Evolutionary conservation across 805 yeast genomes (phyloP), one percentile per base, ranked within the genome.

Genomic region (Yamadazyma laniorum): DNA sequence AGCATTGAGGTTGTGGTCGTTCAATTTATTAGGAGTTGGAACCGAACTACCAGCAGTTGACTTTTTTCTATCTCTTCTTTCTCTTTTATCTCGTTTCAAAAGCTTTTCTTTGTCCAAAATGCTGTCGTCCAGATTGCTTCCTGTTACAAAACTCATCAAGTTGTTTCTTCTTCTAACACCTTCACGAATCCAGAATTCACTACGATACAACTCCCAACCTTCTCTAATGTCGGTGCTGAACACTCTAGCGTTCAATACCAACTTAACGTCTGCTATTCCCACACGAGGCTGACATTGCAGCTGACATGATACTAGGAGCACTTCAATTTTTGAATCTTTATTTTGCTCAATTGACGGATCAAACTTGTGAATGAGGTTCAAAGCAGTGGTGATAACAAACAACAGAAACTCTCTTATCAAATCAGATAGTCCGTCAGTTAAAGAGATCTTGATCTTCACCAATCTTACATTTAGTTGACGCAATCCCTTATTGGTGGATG

Each of bases 161-260:
- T 53, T 52, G 22, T 62, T 58, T 15, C 74, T 49, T 45, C 89
- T 66, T 48, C 88, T 72, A 2, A 79, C 76, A 1, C 87, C 85
- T 56, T 89, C 96, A 49, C 83, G 74, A 16, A 80, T 78, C 97
- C 98, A 93, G 56, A 89, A 93, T 57, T 90, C 97, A 49, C 85
- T 86, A 43, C 99, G 65, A 53, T 90, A 91, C 28, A 88, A 60
- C 53, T 91, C 99, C 98, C 99, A 91, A 7, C 88, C 90, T 58
- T 90, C 96, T 45, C 96, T 74, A 5, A 85, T 77, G 34, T 85
- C 90, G 0, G 93, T 80, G 43, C 79, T 78, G 61, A 91, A 93
- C 1, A 82, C 81, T 35, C 96, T 68, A 3, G 97, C 85, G 41
- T 83, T 82, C 39, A 93, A 67, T 7, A 87, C 84, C 6, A 93